Evolutionary conservation across 768 basidiomycete species (phyloP).

Genomic region (Termitomyces sp.): DNA sequence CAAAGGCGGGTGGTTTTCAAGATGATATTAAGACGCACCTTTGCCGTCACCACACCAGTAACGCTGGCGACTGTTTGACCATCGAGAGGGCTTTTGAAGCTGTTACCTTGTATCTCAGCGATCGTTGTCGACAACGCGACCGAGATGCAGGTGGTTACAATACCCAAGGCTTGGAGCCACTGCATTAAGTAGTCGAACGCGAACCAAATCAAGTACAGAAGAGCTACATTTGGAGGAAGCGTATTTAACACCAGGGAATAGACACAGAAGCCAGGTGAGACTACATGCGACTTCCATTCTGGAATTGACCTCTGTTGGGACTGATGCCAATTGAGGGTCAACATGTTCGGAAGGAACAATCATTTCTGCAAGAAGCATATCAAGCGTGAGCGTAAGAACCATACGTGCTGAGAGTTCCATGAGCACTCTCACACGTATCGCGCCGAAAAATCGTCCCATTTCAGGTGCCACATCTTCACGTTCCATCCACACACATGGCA

Average conservation of each 20-base stretch:
- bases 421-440: neutral
- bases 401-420: neutral
- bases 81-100: slow-evolving; percentile 39
- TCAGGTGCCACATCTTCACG: neutral
- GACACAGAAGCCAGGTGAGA: slow-evolving; percentile 3
- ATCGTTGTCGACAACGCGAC: slow-evolving; percentile 28
- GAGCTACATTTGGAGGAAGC: neutral
- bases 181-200: slow-evolving; percentile 19
- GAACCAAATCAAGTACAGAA: neutral
- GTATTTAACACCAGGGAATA: slow-evolving; percentile 4
- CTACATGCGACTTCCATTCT: slow-evolving; percentile 14
- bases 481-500: neutral
- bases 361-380: neutral
- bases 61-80: slow-evolving; percentile 41
- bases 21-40: slow-evolving; percentile 25
- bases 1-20: neutral
- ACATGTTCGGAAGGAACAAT: neutral
- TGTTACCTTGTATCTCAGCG: slow-evolving; percentile 47
- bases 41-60: slow-evolving; percentile 47
- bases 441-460: neutral
- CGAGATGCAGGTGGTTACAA: slow-evolving; percentile 23
- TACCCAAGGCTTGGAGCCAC: slow-evolving; percentile 23
- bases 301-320: neutral
- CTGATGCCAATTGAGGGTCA: neutral
- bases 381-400: neutral